phyloP scores from a whole-genome alignment of 495 filamentous ascomycete species.

The Aspergillus leporis region DNA sequence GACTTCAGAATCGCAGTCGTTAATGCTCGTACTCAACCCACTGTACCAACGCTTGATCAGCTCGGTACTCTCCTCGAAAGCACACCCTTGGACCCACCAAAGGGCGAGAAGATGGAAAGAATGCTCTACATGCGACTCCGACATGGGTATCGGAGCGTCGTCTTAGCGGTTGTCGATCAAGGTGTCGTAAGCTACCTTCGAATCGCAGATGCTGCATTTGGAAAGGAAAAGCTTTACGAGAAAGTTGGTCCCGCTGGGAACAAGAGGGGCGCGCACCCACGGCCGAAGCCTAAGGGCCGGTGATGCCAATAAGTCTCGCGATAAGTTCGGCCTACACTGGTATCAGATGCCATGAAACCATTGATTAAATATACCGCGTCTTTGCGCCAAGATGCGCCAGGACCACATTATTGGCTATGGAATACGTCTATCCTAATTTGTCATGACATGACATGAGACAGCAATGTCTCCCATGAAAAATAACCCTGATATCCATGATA shows the following conservation, averaged over 20 bases:
- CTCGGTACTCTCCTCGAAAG: slow-evolving; percentile 67
- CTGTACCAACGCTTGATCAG: slow-evolving; percentile 70
- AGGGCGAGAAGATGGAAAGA: slow-evolving; percentile 47
- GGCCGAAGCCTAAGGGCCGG: slow-evolving; percentile 36
- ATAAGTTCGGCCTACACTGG: neutral
- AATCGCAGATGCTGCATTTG: slow-evolving; percentile 77
- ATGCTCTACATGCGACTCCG: slow-evolving; percentile 70
- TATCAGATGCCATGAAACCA: neutral
- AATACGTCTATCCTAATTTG: neutral
- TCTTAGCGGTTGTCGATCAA: slow-evolving; percentile 85
- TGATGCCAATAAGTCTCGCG: slow-evolving; percentile 17
- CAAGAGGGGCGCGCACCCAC: slow-evolving; percentile 37
- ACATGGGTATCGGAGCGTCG: slow-evolving; percentile 79
- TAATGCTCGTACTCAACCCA: slow-evolving; percentile 64
- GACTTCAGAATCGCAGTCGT: slow-evolving; percentile 83
- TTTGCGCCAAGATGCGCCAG: neutral
- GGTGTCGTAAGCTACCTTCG: slow-evolving; percentile 87
- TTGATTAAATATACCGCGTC: neutral
- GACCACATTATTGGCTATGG: neutral
- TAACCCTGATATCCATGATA: slow-evolving; percentile 27
- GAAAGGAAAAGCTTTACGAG: slow-evolving; percentile 65
- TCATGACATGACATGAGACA: neutral
- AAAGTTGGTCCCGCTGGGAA: slow-evolving; percentile 26
- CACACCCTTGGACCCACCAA: slow-evolving; percentile 64
- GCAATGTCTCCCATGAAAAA: slow-evolving; percentile 39